phyloP scores from a whole-genome alignment of 2,329 filamentous ascomycete species.

The Fusarium globosum region DNA sequence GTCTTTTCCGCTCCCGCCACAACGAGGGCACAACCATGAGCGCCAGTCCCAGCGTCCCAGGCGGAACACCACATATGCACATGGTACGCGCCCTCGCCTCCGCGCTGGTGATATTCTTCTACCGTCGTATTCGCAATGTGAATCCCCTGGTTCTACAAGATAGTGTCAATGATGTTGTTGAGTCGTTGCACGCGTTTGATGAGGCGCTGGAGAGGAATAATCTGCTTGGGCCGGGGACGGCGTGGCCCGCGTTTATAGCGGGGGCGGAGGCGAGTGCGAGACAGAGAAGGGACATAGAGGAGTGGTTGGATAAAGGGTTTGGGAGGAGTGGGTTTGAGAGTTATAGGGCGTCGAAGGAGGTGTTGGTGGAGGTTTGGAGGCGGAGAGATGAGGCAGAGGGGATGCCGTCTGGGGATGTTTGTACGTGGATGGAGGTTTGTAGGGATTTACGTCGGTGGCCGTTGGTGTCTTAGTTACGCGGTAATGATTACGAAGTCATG shows the following conservation, averaged over 20 bases:
- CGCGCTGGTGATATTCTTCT: conserved; percentile 36
- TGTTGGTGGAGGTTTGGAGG: conserved; percentile 36
- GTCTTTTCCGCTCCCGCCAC: conserved; percentile 31
- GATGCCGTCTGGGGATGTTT: conserved; percentile 16
- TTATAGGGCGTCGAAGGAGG: conserved; percentile 29
- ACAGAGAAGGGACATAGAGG: conserved; percentile 28
- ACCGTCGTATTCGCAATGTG: conserved; percentile 37
- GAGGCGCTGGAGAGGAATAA: conserved; percentile 32
- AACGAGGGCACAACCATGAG: neutral
- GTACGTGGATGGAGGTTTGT: conserved; percentile 43
- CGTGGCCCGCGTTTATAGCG: conserved; percentile 38
- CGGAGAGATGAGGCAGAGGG: conserved; percentile 32
- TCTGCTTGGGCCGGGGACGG: conserved; percentile 32
- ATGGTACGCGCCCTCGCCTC: conserved; percentile 38
- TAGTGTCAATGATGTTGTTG: conserved; percentile 32
- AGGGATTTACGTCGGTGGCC: conserved; percentile 36
- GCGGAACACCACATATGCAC: conserved; percentile 36
- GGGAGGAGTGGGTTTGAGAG: conserved; percentile 36
- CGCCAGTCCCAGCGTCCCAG: conserved; percentile 9
- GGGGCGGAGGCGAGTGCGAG: conserved; percentile 34
- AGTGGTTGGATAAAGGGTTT: conserved; percentile 38
- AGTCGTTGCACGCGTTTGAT: conserved; percentile 33
- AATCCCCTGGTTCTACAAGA: conserved; percentile 35
- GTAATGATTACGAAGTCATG: neutral
- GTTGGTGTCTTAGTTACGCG: conserved; percentile 5